Evolutionary conservation across 805 yeast genomes (phyloP).

Genomic region (Lachancea sp.): DNA sequence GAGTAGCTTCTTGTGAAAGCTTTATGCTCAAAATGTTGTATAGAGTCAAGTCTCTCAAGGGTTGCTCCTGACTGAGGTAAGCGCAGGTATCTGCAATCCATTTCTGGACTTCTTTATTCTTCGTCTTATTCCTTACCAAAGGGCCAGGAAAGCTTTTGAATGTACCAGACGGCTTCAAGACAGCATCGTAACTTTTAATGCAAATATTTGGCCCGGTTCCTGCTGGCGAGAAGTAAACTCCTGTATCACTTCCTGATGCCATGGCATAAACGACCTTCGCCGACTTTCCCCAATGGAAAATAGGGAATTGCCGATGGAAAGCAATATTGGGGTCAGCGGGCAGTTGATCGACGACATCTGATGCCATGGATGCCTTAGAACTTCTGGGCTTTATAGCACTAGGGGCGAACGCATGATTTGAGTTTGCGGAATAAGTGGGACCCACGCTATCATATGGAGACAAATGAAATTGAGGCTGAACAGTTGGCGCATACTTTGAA

Average conservation of each 20-base stretch:
- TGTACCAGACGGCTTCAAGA: slow-evolving; percentile 30
- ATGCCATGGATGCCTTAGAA: not conserved
- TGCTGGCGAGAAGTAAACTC: slow-evolving; percentile 7
- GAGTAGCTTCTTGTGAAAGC: slow-evolving; percentile 20
- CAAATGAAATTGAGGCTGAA: slow-evolving; percentile 25
- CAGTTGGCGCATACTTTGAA: slow-evolving; percentile 38
- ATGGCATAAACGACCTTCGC: slow-evolving; percentile 40
- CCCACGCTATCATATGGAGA: not conserved
- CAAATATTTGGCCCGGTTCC: slow-evolving; percentile 27
- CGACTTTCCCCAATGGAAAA: slow-evolving; percentile 59
- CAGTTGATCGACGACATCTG: not conserved
- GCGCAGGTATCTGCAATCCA: slow-evolving; percentile 47
- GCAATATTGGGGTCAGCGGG: slow-evolving; percentile 48
- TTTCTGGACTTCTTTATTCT: slow-evolving; percentile 59
- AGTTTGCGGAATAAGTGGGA: not conserved
- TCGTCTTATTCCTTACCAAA: slow-evolving; percentile 44
- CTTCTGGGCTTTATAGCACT: not conserved
- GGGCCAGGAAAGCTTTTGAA: slow-evolving; percentile 45
- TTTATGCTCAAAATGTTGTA: slow-evolving; percentile 25
- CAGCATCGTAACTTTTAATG: slow-evolving; percentile 31
- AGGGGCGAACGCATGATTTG: not conserved
- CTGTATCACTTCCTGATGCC: slow-evolving; percentile 29
- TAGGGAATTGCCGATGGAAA: slow-evolving; percentile 61
- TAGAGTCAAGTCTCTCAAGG: slow-evolving; percentile 19
- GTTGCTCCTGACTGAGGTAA: slow-evolving; percentile 17